phyloP scores from a whole-genome alignment of 257 asterid genomes.

The Nicotiana knightiana region DNA sequence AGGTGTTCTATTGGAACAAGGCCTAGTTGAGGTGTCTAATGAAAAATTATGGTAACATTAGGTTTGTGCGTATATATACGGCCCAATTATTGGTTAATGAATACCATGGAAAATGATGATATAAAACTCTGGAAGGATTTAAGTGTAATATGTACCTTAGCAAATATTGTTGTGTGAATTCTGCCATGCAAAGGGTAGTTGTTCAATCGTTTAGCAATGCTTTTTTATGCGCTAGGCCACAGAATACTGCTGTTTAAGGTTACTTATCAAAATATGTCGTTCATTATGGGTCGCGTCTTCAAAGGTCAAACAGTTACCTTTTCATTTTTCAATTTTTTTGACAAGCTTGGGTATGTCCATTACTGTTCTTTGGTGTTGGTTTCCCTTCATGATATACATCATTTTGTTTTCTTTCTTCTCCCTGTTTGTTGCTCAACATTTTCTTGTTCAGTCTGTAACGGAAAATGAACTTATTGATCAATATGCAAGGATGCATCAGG shows the following conservation, averaged over 20 bases:
- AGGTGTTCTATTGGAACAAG: too few relatives aligned
- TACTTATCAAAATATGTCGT: too few relatives aligned
- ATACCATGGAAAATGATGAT: background rate
- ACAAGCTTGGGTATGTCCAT: background rate
- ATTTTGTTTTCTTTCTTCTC: background rate
- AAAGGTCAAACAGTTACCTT: background rate
- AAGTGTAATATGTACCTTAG: background rate
- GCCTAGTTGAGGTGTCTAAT: too few relatives aligned
- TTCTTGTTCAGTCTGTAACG: background rate
- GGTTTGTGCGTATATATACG: too few relatives aligned
- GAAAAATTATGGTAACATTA: too few relatives aligned
- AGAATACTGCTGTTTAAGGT: background rate
- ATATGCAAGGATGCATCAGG: background rate
- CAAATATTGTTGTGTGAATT: background rate
- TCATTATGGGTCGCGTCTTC: background rate
- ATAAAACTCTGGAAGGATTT: too few relatives aligned
- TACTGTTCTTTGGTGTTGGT: background rate
- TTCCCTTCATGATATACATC: background rate
- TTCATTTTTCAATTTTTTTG: too few relatives aligned
- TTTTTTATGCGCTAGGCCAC: background rate
- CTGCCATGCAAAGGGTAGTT: background rate
- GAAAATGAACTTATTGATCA: background rate
- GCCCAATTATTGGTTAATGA: too few relatives aligned
- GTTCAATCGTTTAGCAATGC: too few relatives aligned
- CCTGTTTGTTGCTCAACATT: background rate